phyloP scores from a whole-genome alignment of 2,329 filamentous ascomycete species.

The Hypomyces perniciosus region DNA sequence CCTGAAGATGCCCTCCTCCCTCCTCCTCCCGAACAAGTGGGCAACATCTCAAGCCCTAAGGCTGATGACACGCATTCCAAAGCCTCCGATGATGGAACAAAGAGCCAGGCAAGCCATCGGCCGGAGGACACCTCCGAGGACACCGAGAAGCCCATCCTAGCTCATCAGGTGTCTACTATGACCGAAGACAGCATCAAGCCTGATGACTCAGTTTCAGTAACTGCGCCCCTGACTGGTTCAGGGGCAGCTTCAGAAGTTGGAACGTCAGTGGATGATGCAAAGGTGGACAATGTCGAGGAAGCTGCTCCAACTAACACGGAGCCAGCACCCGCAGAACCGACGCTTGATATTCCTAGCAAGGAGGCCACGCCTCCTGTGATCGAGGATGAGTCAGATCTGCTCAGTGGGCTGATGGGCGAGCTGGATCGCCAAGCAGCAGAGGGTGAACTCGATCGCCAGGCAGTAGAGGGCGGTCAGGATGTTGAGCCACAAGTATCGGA shows the following conservation, averaged over 20 bases:
- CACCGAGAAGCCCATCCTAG: slow-evolving; percentile 18
- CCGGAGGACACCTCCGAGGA: slow-evolving; percentile 15
- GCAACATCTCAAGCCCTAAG: slow-evolving; percentile 33
- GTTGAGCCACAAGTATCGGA: background rate
- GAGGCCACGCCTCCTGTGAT: slow-evolving; percentile 12
- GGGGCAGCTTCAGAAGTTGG: slow-evolving; percentile 24
- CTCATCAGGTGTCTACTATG: slow-evolving; percentile 28
- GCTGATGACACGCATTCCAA: slow-evolving; percentile 22
- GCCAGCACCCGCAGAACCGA: slow-evolving; percentile 14
- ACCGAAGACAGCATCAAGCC: slow-evolving; percentile 34
- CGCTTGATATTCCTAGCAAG: slow-evolving; percentile 4
- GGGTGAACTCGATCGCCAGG: too few species aligned
- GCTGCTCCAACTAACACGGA: slow-evolving; percentile 2
- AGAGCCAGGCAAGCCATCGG: slow-evolving; percentile 21
- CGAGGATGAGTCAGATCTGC: slow-evolving; percentile 36
- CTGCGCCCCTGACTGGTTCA: slow-evolving; percentile 24
- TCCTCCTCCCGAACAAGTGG: slow-evolving; percentile 34
- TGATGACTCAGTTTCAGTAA: slow-evolving; percentile 32
- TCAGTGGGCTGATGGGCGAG: slow-evolving; percentile 40
- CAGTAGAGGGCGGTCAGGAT: background rate
- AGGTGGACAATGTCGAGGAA: slow-evolving; percentile 8
- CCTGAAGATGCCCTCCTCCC: slow-evolving; percentile 24
- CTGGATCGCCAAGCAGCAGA: slow-evolving; percentile 34
- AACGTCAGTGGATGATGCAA: slow-evolving; percentile 18
- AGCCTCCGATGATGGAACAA: slow-evolving; percentile 20